These are phyloP conservation scores for Gaertneriomyces sp. DNA, from an alignment of 192 early-diverging fungal genomes.

Conservation along the genomic window DNA sequence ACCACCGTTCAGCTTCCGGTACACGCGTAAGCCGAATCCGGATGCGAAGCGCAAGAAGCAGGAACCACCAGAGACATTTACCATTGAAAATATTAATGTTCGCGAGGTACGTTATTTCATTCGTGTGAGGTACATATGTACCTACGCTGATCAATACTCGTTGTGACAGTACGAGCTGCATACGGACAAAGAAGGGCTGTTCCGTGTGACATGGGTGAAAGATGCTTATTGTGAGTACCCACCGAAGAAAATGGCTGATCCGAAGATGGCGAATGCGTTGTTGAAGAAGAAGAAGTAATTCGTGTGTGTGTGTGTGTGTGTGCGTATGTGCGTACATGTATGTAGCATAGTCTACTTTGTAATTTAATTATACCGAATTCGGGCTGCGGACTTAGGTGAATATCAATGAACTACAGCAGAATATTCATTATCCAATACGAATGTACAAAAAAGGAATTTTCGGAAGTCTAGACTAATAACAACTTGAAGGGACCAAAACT, in stretches of 20 bases:
- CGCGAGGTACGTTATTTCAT: constrained; percentile 31
- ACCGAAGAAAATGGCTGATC: constrained; percentile 13
- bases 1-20: constrained; percentile 68
- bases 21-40: constrained; percentile 44
- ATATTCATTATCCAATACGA: too few relatives aligned
- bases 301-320: background rate
- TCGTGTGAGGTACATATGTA: background rate
- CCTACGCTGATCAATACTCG: background rate
- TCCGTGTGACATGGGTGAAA: constrained; percentile 59
- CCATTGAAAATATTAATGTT: constrained; percentile 49
- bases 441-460: too few relatives aligned
- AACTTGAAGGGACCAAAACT: too few relatives aligned
- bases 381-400: too few relatives aligned
- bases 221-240: constrained; percentile 65
- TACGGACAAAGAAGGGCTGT: constrained; percentile 60
- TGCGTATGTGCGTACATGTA: background rate
- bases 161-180: constrained; percentile 45
- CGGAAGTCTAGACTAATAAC: too few relatives aligned
- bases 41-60: constrained; percentile 33
- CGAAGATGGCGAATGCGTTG: constrained; percentile 30
- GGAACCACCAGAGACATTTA: constrained; percentile 45
- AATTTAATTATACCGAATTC: too few relatives aligned
- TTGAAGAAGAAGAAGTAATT: constrained; percentile 16
- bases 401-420: too few relatives aligned
- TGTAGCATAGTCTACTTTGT: background rate